Evolutionary conservation across 2,329 filamentous ascomycete genomes (phyloP).

Genomic region (Sarocladium strictum): DNA sequence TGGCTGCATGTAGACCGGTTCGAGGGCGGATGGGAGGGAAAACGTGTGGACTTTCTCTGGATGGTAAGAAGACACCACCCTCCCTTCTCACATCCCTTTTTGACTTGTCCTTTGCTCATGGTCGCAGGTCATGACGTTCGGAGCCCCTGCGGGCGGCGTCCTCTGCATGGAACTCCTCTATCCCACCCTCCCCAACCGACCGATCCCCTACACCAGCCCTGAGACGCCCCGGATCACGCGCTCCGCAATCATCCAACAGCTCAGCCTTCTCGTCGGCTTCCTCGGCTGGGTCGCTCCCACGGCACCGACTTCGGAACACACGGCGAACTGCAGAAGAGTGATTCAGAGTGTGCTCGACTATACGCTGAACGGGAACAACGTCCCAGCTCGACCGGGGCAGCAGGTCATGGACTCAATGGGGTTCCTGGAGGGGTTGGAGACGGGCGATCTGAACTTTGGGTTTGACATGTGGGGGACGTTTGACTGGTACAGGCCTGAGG

Average conservation of each 20-base stretch:
- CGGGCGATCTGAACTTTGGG: constrained; percentile 13
- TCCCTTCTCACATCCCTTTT: not conserved
- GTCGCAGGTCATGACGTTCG: constrained; percentile 35
- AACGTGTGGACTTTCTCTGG: constrained; percentile 34
- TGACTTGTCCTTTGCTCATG: no score
- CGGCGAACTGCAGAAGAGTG: constrained; percentile 34
- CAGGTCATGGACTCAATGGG: not conserved
- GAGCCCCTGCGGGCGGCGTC: constrained; percentile 40
- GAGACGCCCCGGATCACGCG: constrained; percentile 25
- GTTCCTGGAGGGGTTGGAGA: not conserved
- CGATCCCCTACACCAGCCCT: constrained; percentile 17
- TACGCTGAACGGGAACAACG: constrained; percentile 28
- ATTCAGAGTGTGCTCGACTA: constrained; percentile 44
- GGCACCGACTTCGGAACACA: constrained; percentile 41
- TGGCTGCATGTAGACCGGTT: constrained; percentile 40
- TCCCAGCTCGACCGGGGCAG: not conserved
- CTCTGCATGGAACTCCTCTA: constrained; percentile 43
- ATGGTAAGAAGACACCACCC: constrained; percentile 19
- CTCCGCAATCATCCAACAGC: constrained; percentile 42
- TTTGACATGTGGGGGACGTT: constrained; percentile 44
- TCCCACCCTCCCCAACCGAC: constrained; percentile 21
- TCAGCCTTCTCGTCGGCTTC: constrained; percentile 43
- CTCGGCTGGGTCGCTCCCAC: constrained; percentile 40
- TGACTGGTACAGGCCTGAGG: constrained; percentile 33
- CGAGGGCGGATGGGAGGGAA: constrained; percentile 13